Percentiles rank a stretch among this genome's conserved stretches.
Conservation (phyloP, 495 filamentous ascomycete species). For the Aspergillus leporis region DNA sequence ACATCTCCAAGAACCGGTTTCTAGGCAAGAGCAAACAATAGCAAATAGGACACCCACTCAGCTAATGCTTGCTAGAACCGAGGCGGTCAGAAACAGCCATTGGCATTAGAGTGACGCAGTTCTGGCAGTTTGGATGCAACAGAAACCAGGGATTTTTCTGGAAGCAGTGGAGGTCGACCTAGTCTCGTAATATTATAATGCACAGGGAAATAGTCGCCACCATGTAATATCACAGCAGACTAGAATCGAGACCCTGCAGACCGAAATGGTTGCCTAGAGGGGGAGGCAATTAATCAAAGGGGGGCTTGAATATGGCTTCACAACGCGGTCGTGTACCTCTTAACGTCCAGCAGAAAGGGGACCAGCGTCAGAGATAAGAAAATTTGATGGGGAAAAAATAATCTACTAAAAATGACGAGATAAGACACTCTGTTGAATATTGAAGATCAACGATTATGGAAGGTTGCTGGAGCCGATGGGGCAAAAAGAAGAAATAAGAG, state of each 20-base stretch:
- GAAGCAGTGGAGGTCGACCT: not conserved
- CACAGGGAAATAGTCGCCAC: constrained; percentile 2
- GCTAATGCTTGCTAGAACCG: constrained; percentile 4
- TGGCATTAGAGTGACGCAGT: constrained; percentile 7
- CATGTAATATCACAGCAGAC: not conserved
- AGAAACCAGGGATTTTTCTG: constrained; percentile 10
- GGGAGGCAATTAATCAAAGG: not conserved
- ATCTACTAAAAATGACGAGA: not conserved
- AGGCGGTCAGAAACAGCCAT: constrained; percentile 14
- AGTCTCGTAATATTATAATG: not conserved
- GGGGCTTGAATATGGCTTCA: not conserved
- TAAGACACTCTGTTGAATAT: not conserved
- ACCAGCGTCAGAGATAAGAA: not conserved
- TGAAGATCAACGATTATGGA: not conserved
- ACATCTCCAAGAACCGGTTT: constrained; percentile 30
- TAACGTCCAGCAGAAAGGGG: not conserved
- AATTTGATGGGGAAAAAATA: not conserved
- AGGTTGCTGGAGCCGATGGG: not conserved
- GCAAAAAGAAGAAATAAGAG: constrained; percentile 5
- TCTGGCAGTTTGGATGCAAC: constrained; percentile 10
- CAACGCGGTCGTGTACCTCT: not conserved
- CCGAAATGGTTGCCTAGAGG: not conserved
- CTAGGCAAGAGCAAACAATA: not conserved
- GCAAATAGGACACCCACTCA: not conserved
- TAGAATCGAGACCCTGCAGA: constrained; percentile 2